These are phyloP conservation scores for Arxiozyma slooffiae DNA, from an alignment of 1,139 yeast species.

Conservation along the genomic window DNA sequence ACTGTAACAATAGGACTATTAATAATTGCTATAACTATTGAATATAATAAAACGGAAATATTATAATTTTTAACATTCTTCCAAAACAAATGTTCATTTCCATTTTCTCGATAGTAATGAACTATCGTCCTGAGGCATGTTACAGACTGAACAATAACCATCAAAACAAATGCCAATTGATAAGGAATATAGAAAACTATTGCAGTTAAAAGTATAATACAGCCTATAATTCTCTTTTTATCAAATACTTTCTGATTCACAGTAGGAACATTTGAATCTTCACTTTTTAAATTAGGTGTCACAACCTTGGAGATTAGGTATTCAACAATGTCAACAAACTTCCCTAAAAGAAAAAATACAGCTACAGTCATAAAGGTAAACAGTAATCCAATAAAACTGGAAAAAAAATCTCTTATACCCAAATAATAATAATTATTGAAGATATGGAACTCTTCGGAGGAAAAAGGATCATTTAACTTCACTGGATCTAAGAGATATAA, in stretches of 20 bases:
- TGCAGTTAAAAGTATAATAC: conserved; percentile 33
- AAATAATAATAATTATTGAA: conserved; percentile 42
- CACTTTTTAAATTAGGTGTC: neutral
- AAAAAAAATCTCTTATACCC: conserved; percentile 52
- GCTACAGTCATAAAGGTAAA: conserved; percentile 46
- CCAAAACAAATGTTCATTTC: neutral
- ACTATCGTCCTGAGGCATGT: conserved; percentile 35
- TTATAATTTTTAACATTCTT: conserved; percentile 40
- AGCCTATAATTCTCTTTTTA: conserved; percentile 31
- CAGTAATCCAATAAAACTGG: conserved; percentile 52
- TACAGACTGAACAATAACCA: conserved; percentile 44
- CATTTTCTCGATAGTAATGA: neutral
- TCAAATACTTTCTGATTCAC: conserved; percentile 6
- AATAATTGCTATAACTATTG: conserved; percentile 61
- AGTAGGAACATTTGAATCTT: neutral
- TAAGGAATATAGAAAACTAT: conserved; percentile 65
- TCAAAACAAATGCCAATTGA: conserved; percentile 61
- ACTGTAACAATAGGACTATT: conserved; percentile 61
- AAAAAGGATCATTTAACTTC: conserved; percentile 33
- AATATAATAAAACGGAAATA: conserved; percentile 43
- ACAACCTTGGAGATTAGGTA: neutral
- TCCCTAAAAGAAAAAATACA: conserved; percentile 30
- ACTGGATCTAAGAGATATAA: conserved; percentile 49
- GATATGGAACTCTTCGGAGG: conserved; percentile 19
- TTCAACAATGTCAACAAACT: conserved; percentile 12